These are phyloP conservation scores for Phytophthora meadii DNA, from an alignment of 352 stramenopile genomes.

Conservation along the genomic window DNA sequence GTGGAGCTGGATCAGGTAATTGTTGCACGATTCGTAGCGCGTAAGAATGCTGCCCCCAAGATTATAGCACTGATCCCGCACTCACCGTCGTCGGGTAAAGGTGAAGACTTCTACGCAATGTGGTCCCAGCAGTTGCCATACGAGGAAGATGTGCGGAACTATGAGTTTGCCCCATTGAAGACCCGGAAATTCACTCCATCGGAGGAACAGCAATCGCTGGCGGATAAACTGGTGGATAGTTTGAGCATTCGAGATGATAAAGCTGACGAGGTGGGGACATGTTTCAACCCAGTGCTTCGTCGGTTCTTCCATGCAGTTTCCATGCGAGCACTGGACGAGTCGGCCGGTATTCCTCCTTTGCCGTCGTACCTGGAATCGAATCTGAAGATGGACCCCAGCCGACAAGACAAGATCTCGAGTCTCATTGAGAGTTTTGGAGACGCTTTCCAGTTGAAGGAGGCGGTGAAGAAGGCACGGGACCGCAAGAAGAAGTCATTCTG, in stretches of 20 bases:
- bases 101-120: slow-evolving; percentile 70
- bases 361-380: slow-evolving; percentile 64
- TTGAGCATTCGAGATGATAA: slow-evolving; percentile 77
- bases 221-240: slow-evolving; percentile 77
- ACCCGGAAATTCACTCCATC: slow-evolving; percentile 57
- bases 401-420: slow-evolving; percentile 53
- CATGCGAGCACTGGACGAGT: slow-evolving; percentile 62
- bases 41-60: slow-evolving; percentile 82
- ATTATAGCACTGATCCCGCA: slow-evolving; percentile 79
- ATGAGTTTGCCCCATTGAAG: slow-evolving; percentile 79
- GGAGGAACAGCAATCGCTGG: slow-evolving; percentile 62
- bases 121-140: slow-evolving; percentile 82
- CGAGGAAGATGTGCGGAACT: slow-evolving; percentile 80
- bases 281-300: slow-evolving; percentile 77
- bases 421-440: slow-evolving; percentile 77
- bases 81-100: slow-evolving; percentile 26
- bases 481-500: slow-evolving; percentile 84
- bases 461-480: slow-evolving; percentile 66
- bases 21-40: slow-evolving; percentile 78
- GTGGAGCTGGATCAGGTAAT: slow-evolving; percentile 63
- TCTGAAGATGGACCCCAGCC: slow-evolving; percentile 65
- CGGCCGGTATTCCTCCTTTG: slow-evolving; percentile 51
- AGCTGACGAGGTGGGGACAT: slow-evolving; percentile 55
- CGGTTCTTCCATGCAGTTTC: slow-evolving; percentile 79
- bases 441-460: slow-evolving; percentile 80